A percentile compares a stretch with the other conserved stretches of the same genome.
These are phyloP conservation scores for Dendrocalamus latiflorus DNA, from an alignment of 202 grass and related monocot species.

Conservation along the genomic window DNA sequence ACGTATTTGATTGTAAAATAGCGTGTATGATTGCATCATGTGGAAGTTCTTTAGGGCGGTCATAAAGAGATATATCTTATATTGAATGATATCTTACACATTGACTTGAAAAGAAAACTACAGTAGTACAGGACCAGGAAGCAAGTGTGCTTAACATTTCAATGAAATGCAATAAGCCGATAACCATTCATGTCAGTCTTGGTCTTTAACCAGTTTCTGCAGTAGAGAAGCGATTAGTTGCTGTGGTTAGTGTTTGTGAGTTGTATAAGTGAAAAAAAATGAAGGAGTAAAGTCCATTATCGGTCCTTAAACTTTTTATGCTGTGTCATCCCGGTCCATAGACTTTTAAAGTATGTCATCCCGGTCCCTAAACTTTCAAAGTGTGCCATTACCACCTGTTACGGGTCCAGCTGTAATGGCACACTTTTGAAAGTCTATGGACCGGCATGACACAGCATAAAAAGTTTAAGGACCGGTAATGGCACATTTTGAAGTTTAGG, in stretches of 20 bases:
- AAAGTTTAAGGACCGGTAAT: too few relatives aligned
- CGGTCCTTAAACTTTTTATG: too few relatives aligned
- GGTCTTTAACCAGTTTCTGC: not conserved
- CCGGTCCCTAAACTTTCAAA: too few relatives aligned
- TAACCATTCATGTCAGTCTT: not conserved
- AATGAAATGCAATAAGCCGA: not conserved
- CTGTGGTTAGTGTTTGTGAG: not conserved
- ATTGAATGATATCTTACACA: not conserved
- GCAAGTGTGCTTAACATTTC: not conserved
- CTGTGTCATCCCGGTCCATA: too few relatives aligned
- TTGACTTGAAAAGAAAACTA: not conserved
- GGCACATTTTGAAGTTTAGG: too few relatives aligned
- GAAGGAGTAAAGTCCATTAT: too few relatives aligned
- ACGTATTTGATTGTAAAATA: not conserved
- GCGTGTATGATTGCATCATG: not conserved
- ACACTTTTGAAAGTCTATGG: too few relatives aligned
- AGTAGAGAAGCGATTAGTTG: too few relatives aligned
- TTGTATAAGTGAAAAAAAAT: not conserved
- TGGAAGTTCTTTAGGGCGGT: not conserved
- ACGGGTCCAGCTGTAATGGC: too few relatives aligned
- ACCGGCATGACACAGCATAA: too few relatives aligned
- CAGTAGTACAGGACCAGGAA: not conserved
- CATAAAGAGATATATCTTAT: conserved; percentile 1
- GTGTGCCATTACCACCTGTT: too few relatives aligned
- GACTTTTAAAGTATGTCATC: too few relatives aligned